phyloP scores from a whole-genome alignment of 371 early-diverging fungal genomes.

The Mucor racemosus region DNA sequence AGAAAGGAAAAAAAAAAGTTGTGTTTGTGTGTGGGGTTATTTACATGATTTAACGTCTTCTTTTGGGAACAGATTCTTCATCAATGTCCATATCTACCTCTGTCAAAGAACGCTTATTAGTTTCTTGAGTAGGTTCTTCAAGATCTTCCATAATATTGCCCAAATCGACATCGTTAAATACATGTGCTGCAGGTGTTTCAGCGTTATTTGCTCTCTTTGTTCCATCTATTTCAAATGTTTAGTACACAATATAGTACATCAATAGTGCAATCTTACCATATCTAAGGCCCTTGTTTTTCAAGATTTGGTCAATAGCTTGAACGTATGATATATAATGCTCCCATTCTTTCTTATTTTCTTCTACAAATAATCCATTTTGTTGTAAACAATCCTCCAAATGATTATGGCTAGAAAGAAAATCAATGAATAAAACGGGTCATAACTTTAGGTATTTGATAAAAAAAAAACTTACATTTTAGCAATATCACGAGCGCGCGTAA shows the following conservation, averaged over 20 bases:
- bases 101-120: conserved; percentile 14
- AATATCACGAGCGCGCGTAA: conserved; percentile 48
- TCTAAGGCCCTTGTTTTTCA: conserved; percentile 52
- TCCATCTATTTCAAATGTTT: conserved; percentile 11
- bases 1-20: no score
- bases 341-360: conserved; percentile 41
- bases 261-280: conserved; percentile 32
- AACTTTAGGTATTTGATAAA: not conserved
- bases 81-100: conserved; percentile 31
- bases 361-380: conserved; percentile 26
- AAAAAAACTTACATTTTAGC: conserved; percentile 45
- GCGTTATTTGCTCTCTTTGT: conserved; percentile 29
- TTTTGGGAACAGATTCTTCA: conserved; percentile 19
- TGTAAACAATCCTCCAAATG: conserved; percentile 40
- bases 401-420: conserved; percentile 33
- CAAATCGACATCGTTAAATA: conserved; percentile 25
- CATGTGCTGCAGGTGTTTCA: conserved; percentile 33
- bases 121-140: not conserved
- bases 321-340: conserved; percentile 50
- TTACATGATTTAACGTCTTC: conserved; percentile 20
- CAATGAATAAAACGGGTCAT: not conserved
- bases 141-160: conserved; percentile 13
- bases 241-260: not conserved
- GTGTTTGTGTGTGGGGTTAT: not conserved
- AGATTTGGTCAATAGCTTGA: conserved; percentile 35